Percentiles rank a stretch among this genome's conserved stretches.
Evolutionary conservation across 441 rosid genomes (phyloP).

Genomic region (Hura crepitans): DNA sequence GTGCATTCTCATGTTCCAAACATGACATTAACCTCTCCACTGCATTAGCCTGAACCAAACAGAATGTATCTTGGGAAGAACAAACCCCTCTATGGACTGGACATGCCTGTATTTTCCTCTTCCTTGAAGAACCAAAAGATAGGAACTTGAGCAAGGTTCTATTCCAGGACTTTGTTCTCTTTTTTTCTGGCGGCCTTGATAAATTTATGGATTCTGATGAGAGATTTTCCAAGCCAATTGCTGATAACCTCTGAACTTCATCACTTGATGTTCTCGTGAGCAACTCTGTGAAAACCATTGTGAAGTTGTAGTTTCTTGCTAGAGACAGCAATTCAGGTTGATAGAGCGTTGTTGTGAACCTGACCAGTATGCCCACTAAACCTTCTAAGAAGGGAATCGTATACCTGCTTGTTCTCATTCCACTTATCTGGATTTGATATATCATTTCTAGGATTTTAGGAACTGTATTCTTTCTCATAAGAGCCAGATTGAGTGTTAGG

Average conservation of each 20-base stretch:
- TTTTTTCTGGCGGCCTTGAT: constrained; percentile 47
- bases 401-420: constrained; percentile 62
- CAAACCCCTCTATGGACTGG: constrained; percentile 77
- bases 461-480: constrained; percentile 44
- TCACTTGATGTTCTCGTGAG: constrained; percentile 71
- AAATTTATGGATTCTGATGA: constrained; percentile 61
- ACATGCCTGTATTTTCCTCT: constrained; percentile 38
- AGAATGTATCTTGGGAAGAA: constrained; percentile 77
- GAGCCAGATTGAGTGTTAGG: constrained; percentile 69
- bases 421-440: constrained; percentile 49
- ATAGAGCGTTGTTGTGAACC: constrained; percentile 79
- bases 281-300: constrained; percentile 63
- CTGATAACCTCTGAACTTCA: constrained; percentile 79
- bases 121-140: constrained; percentile 45
- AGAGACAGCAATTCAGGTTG: constrained; percentile 60
- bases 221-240: constrained; percentile 77
- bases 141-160: constrained; percentile 42
- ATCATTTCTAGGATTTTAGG: constrained; percentile 53
- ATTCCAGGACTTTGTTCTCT: constrained; percentile 44
- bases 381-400: constrained; percentile 70
- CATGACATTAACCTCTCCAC: constrained; percentile 69
- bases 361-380: constrained; percentile 70
- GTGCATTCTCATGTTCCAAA: constrained; percentile 66
- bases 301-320: constrained; percentile 66
- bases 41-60: constrained; percentile 77